Evolutionary conservation across 495 filamentous ascomycete species (phyloP).

Genomic region (Parachaetomium inaequale): DNA sequence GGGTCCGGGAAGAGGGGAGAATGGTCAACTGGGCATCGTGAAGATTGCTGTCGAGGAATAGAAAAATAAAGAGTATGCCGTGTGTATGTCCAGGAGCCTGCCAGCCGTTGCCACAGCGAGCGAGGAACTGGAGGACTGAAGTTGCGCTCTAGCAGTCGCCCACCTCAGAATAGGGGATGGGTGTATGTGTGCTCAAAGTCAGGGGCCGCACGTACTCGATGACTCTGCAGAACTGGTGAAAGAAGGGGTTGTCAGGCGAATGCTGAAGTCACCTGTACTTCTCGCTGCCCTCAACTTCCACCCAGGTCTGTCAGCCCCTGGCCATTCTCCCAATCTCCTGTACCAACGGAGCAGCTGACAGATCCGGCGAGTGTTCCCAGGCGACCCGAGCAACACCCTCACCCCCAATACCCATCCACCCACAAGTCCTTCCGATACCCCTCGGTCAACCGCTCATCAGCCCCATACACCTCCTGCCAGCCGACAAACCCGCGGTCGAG

Average conservation of each 20-base stretch:
- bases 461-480: slow-evolving; percentile 87
- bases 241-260: not conserved
- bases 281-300: not conserved
- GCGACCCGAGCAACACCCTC: not conserved
- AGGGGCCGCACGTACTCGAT: not conserved
- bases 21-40: too few species aligned
- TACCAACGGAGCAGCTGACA: not conserved
- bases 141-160: too few species aligned
- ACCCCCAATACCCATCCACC: slow-evolving; percentile 57
- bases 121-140: too few species aligned
- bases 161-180: not conserved
- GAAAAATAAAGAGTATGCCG: not conserved
- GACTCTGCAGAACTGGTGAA: not conserved
- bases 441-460: slow-evolving; percentile 78
- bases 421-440: slow-evolving; percentile 83
- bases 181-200: too few species aligned
- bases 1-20: not conserved
- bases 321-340: not conserved
- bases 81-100: not conserved
- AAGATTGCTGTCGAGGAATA: not conserved
- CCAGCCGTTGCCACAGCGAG: too few species aligned
- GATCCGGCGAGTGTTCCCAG: not conserved
- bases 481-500: slow-evolving; percentile 83
- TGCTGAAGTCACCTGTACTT: not conserved
- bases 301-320: too few species aligned